These are phyloP conservation scores for Pythium aquatile DNA, from an alignment of 352 stramenopile genomes.

Conservation along the genomic window DNA sequence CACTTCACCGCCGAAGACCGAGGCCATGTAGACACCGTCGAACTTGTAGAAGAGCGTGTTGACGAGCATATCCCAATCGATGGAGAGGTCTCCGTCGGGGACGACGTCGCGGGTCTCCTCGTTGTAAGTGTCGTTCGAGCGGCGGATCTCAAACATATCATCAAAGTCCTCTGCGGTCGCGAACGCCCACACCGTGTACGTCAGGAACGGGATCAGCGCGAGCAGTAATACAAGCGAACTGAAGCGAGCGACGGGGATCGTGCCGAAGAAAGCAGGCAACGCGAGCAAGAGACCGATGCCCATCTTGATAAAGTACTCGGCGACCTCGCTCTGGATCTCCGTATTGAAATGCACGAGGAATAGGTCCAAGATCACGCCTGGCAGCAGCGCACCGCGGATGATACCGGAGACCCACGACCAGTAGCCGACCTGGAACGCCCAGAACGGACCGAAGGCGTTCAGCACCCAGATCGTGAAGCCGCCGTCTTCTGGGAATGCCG, in stretches of 20 bases:
- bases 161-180: slow-evolving; percentile 24
- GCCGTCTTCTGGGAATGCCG: slow-evolving; percentile 79
- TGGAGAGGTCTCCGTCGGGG: slow-evolving; percentile 48
- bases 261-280: slow-evolving; percentile 39
- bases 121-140: slow-evolving; percentile 35
- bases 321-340: slow-evolving; percentile 22
- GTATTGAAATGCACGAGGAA: slow-evolving; percentile 30
- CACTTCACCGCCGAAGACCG: slow-evolving; percentile 90
- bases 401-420: slow-evolving; percentile 77
- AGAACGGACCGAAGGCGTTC: slow-evolving; percentile 86
- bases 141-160: slow-evolving; percentile 81
- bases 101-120: slow-evolving; percentile 36
- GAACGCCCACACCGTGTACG: slow-evolving; percentile 54
- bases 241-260: slow-evolving; percentile 41
- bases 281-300: slow-evolving; percentile 32
- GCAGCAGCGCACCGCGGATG: slow-evolving; percentile 43
- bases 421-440: slow-evolving; percentile 70
- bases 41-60: slow-evolving; percentile 96
- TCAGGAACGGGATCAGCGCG: slow-evolving; percentile 60
- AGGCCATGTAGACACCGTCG: slow-evolving; percentile 91
- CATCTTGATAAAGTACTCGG: slow-evolving; percentile 36
- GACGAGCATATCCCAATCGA: slow-evolving; percentile 80
- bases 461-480: slow-evolving; percentile 88
- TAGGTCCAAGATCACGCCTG: slow-evolving; percentile 38
- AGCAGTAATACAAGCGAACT: slow-evolving; percentile 32